Conservation (phyloP, 192 early-diverging fungal species). For the Phycomyces nitens region DNA sequence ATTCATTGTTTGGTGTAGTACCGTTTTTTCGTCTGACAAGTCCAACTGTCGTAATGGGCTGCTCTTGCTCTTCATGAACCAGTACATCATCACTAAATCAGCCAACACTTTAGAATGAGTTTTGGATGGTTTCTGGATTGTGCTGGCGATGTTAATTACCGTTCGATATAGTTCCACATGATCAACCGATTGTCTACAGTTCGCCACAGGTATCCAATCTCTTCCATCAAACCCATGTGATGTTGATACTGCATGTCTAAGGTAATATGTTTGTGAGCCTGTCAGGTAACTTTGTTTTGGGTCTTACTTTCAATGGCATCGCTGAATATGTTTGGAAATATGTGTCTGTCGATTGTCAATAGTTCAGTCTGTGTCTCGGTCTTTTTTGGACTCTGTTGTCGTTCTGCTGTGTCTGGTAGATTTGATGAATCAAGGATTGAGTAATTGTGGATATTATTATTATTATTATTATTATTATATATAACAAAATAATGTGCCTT, state of each 20-base stretch:
- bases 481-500: not conserved
- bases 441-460: not conserved
- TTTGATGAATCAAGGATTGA: not conserved
- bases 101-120: not conserved
- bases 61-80: constrained; percentile 77
- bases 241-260: constrained; percentile 11
- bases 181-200: constrained; percentile 88
- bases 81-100: constrained; percentile 20
- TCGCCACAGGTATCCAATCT: constrained; percentile 89
- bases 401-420: too few species aligned
- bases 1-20: not conserved
- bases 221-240: constrained; percentile 92
- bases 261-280: not conserved
- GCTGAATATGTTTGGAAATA: not conserved
- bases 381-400: not conserved
- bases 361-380: not conserved
- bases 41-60: constrained; percentile 82
- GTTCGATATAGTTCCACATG: constrained; percentile 88
- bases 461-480: not conserved
- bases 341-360: not conserved
- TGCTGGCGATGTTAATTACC: constrained; percentile 31
- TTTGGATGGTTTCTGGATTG: not conserved
- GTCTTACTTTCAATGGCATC: not conserved
- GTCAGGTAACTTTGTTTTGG: not conserved
- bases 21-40: constrained; percentile 56